Evolutionary conservation across 2,329 filamentous ascomycete genomes (phyloP), one percentile per base, ranked within the genome.

Genomic region (Microsporum audouinii): DNA sequence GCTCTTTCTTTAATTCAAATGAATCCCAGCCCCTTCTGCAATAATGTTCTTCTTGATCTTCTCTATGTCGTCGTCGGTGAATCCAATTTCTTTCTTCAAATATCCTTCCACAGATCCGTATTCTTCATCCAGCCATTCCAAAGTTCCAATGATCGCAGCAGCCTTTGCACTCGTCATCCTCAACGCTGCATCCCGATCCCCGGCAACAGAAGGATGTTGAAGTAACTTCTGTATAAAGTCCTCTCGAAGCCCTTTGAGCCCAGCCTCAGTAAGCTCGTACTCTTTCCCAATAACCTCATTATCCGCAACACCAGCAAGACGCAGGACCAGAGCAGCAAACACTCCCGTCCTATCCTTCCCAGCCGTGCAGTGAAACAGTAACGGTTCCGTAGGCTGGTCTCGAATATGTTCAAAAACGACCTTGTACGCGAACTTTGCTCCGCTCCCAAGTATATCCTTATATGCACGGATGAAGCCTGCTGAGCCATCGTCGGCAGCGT

Each of bases 321-420:
- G 74, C 43, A 89, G 77, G 6, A 91, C 70, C 45, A 91, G 67
- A 2, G 86, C 88, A 57, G 83, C 82, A 51, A 89, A 74, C 3
- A 91, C 79, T 1, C 88, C 88, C 0, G 88, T 91, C 49, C 88
- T 79, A 71, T 91, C 88, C 72, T 91, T 91, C 10, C 88, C 88
- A 0, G 86, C 87, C 0, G 87, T 88, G 71, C 88, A 91, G 69
- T 91, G 87, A 5, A 90, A 76, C 5, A 89, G 75, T 7, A 87
- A 72, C 5, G 85, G 83, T 1, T 74, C 64, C 1, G 73, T 67
- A 1, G 77, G 65, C 3, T 69, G 66, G 49, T 76, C 65, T 67
- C 81, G 71, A 3, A 89, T 73, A 66, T 88, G 81, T n/a, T 73
- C 70, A 43, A 89, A 76, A 65, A 89, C 87, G 0, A 76, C 77